A percentile compares a stretch with the other conserved stretches of the same genome.
Conservation (phyloP, 306 rosid genomes). For the Quercus engelmannii region DNA sequence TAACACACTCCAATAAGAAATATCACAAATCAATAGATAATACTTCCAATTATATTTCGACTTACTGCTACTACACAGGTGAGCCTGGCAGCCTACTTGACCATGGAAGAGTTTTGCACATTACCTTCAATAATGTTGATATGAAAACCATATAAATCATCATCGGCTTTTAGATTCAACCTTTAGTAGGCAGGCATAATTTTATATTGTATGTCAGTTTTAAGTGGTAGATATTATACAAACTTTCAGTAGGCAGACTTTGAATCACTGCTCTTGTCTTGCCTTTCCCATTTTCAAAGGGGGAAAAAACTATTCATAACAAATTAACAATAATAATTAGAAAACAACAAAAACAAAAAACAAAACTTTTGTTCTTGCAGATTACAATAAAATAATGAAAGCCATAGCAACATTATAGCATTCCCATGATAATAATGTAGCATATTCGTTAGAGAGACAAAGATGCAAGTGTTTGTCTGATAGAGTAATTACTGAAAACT, state of each 20-base stretch:
- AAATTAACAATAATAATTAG: neutral
- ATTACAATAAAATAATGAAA: neutral
- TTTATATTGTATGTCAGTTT: too few relatives aligned
- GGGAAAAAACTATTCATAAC: neutral
- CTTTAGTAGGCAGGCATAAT: neutral
- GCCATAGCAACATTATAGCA: neutral
- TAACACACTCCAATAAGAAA: neutral
- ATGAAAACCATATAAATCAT: neutral
- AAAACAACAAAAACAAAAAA: neutral
- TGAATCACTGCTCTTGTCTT: neutral
- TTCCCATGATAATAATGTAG: neutral
- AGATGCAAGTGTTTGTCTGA: neutral
- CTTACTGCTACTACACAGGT: neutral
- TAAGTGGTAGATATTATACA: too few relatives aligned
- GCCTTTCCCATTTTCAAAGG: neutral
- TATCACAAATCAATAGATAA: neutral
- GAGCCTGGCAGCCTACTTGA: neutral
- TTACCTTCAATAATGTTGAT: neutral
- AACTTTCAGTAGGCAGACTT: neutral
- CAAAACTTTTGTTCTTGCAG: neutral
- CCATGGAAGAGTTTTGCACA: neutral
- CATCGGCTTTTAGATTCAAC: neutral
- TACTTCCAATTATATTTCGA: neutral
- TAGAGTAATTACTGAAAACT: neutral
- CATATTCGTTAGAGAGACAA: neutral